phyloP scores from a whole-genome alignment of 2,329 filamentous ascomycete species.

The Botrytis porri region DNA sequence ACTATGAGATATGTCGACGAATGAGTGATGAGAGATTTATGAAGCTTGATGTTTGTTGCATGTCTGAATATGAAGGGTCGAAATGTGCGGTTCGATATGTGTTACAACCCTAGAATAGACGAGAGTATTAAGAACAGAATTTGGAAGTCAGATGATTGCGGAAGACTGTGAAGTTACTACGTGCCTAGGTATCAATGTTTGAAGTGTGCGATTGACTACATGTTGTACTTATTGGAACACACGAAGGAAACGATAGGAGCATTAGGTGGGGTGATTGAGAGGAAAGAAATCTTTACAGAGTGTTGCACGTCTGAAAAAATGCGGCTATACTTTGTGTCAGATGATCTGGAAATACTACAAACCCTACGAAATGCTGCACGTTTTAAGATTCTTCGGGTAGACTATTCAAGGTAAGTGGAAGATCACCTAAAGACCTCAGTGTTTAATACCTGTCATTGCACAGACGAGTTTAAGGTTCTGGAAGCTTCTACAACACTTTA shows the following conservation, averaged over 20 bases:
- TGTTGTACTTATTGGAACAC: neutral
- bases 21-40: neutral
- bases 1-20: neutral
- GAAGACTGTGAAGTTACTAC: neutral
- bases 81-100: neutral
- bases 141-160: neutral
- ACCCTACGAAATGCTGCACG: neutral
- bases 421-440: neutral
- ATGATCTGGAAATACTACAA: too few species aligned
- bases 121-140: neutral
- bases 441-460: too few species aligned
- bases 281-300: neutral
- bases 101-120: neutral
- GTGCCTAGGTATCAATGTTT: neutral
- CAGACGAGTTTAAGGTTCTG: neutral
- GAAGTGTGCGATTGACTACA: neutral
- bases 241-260: neutral
- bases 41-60: neutral
- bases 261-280: neutral
- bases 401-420: neutral
- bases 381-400: neutral
- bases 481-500: neutral
- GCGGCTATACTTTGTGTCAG: neutral
- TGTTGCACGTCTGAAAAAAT: neutral
- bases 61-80: neutral